A percentile compares a stretch with the other conserved stretches of the same genome.
phyloP scores from a whole-genome alignment of 1,284 basidiomycete species.

The Moesziomyces globuligerus region DNA sequence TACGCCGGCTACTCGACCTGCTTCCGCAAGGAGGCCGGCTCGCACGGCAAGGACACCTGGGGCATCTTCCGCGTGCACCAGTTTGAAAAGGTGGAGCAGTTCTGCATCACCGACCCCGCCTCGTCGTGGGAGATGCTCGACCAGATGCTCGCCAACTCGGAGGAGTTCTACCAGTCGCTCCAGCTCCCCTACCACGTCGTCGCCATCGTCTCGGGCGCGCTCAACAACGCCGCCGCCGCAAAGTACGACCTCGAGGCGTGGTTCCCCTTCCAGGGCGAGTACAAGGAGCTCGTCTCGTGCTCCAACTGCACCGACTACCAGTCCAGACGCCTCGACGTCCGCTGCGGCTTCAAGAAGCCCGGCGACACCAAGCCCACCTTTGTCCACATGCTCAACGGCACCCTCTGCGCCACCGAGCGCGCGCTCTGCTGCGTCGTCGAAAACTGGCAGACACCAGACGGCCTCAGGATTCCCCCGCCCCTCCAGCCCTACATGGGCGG shows the following conservation, averaged over 20 bases:
- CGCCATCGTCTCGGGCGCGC: conserved; percentile 92
- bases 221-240: conserved; percentile 95
- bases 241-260: conserved; percentile 98
- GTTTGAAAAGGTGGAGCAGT: conserved; percentile 97
- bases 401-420: conserved; percentile 94
- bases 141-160: conserved; percentile 85
- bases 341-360: conserved; percentile 66
- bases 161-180: conserved; percentile 95
- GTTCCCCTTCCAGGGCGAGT: conserved; percentile 97
- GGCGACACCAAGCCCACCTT: conserved; percentile 66
- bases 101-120: conserved; percentile 89
- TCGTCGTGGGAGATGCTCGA: conserved; percentile 91
- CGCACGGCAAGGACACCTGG: conserved; percentile 97
- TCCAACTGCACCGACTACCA: conserved; percentile 71
- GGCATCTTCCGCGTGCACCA: conserved; percentile 99
- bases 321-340: conserved; percentile 62
- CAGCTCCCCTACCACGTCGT: conserved; percentile 91
- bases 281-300: conserved; percentile 80
- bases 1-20: conserved; percentile 84
- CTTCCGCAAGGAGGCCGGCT: conserved; percentile 98
- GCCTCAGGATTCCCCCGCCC: conserved; percentile 85
- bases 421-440: conserved; percentile 97
- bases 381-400: conserved; percentile 73
- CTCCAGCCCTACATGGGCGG: conserved; percentile 96
- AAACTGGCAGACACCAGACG: conserved; percentile 97